phyloP scores from a whole-genome alignment of 2,329 filamentous ascomycete genomes.

The Talaromyces sp. region DNA sequence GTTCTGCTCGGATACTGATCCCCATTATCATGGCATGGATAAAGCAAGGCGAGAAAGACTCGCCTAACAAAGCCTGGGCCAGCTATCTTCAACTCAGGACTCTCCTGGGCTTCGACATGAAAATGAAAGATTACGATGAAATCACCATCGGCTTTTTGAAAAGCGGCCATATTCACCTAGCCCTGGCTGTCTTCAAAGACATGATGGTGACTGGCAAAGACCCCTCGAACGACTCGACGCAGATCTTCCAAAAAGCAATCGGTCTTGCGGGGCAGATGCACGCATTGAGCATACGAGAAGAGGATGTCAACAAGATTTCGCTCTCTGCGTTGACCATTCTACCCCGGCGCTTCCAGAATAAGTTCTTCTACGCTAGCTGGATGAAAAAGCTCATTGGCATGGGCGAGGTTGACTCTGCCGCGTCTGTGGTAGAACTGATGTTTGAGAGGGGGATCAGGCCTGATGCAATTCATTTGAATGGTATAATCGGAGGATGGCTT shows the following conservation, averaged over 20 bases:
- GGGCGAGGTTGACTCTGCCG: conserved; percentile 64
- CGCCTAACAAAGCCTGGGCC: conserved; percentile 58
- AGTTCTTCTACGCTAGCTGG: conserved; percentile 84
- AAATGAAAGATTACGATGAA: conserved; percentile 69
- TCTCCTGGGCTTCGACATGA: conserved; percentile 55
- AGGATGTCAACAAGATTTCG: conserved; percentile 43
- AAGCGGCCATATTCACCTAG: conserved; percentile 58
- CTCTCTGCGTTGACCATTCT: conserved; percentile 46
- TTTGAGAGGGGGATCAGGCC: conserved; percentile 61
- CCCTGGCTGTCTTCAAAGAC: conserved; percentile 73
- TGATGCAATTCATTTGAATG: conserved; percentile 72
- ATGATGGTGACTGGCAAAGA: conserved; percentile 67
- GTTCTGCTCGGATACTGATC: conserved; percentile 40
- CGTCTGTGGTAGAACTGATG: conserved; percentile 70
- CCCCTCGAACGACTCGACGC: conserved; percentile 37
- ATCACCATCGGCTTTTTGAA: conserved; percentile 66
- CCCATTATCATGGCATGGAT: conserved; percentile 66
- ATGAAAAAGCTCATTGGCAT: conserved; percentile 74
- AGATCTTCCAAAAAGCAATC: conserved; percentile 38
- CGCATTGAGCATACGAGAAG: conserved; percentile 34
- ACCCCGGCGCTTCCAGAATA: conserved; percentile 55
- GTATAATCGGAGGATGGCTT: conserved; percentile 72
- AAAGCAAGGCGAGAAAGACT: conserved; percentile 42
- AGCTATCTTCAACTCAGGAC: conserved; percentile 60
- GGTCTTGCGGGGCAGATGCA: conserved; percentile 36